A percentile compares a stretch with the other conserved stretches of the same genome.
Evolutionary conservation across 768 basidiomycete species (phyloP).

Genomic region (Filobasidium floriforme): DNA sequence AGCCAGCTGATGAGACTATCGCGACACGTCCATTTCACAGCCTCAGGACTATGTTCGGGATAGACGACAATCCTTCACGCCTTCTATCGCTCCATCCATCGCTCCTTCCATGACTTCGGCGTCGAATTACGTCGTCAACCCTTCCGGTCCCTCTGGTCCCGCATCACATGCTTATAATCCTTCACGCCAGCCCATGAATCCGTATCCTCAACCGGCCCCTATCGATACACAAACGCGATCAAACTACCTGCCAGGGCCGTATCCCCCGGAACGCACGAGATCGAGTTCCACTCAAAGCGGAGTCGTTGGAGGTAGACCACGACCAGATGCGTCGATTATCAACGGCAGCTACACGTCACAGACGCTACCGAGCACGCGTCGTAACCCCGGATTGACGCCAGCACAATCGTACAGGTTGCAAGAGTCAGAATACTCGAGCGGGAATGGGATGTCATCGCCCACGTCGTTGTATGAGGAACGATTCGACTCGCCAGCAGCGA

Average conservation of each 20-base stretch:
- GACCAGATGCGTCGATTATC: background rate
- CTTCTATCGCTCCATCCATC: constrained; percentile 9
- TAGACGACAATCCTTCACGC: constrained; percentile 4
- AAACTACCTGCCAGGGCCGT: constrained; percentile 2
- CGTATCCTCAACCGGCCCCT: background rate
- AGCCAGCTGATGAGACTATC: too few species aligned
- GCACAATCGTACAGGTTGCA: background rate
- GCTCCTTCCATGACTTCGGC: background rate
- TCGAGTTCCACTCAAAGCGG: background rate
- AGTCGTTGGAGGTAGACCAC: background rate
- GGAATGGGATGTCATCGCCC: background rate
- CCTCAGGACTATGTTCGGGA: background rate
- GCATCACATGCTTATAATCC: background rate
- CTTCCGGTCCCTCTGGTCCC: background rate
- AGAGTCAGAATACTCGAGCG: background rate
- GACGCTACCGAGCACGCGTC: background rate
- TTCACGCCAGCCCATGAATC: background rate
- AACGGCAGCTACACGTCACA: background rate
- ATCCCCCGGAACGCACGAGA: background rate
- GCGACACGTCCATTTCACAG: too few species aligned
- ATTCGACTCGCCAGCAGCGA: background rate
- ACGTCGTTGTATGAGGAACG: constrained; percentile 12
- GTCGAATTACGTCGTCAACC: background rate
- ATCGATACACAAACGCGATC: too few species aligned
- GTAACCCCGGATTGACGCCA: background rate